Percentiles rank a stretch among this genome's conserved stretches.
These are phyloP conservation scores for Penicillium occitanis DNA, from an alignment of 2,329 filamentous ascomycete genomes.

Conservation along the genomic window DNA sequence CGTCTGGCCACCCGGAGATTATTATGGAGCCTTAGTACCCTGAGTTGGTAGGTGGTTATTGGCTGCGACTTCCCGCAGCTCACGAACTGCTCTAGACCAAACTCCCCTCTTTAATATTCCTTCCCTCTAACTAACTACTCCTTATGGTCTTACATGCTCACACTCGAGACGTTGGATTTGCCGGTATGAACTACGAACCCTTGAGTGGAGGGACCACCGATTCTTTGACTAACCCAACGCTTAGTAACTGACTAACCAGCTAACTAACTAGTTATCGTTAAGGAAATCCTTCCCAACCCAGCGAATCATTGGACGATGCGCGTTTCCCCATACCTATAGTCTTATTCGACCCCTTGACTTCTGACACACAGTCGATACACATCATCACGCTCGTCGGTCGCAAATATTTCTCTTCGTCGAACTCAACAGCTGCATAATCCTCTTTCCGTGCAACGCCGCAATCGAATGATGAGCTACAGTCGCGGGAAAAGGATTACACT, in stretches of 20 bases:
- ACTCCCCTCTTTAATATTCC: not conserved
- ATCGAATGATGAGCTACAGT: conserved; percentile 12
- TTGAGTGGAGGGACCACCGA: not conserved
- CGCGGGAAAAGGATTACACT: not conserved
- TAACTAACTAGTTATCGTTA: not conserved
- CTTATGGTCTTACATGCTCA: too few relatives aligned
- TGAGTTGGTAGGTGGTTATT: too few relatives aligned
- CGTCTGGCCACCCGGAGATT: not conserved
- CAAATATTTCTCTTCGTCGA: not conserved
- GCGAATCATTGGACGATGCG: conserved; percentile 15
- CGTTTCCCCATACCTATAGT: conserved; percentile 3
- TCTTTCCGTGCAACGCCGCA: not conserved
- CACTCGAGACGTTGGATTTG: too few relatives aligned
- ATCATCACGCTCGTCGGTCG: not conserved
- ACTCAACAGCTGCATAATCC: not conserved
- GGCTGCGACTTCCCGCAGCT: not conserved
- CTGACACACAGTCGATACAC: not conserved
- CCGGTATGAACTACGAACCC: not conserved
- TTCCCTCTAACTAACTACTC: too few relatives aligned
- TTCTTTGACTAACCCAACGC: not conserved
- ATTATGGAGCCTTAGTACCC: not conserved
- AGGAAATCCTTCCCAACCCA: conserved; percentile 1
- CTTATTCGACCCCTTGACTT: not conserved
- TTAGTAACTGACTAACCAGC: not conserved
- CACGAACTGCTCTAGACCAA: not conserved